Conservation (phyloP, 768 basidiomycete species). For the Phlebiopsis flavidoalba region DNA sequence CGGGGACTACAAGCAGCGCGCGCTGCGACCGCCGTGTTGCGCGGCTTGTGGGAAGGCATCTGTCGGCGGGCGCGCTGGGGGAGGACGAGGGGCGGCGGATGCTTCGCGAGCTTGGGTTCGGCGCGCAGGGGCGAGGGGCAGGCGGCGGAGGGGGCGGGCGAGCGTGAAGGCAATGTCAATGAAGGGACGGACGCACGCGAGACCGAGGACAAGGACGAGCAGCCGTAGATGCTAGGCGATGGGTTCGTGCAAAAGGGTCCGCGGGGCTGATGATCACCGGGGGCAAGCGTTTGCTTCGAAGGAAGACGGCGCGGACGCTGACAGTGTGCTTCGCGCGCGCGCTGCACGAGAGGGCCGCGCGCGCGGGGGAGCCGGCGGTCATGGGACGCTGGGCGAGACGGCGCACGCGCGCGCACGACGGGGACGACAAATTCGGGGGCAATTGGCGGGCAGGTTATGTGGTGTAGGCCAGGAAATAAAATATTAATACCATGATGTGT, state of each 20-base stretch:
- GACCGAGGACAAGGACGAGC: not conserved
- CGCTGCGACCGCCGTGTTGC: slow-evolving; percentile 39
- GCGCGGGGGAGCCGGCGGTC: slow-evolving; percentile 1
- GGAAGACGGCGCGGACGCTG: not conserved
- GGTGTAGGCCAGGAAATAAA: no score
- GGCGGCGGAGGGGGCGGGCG: not conserved
- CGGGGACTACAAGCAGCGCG: slow-evolving; percentile 41
- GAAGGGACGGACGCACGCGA: not conserved
- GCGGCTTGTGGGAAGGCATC: slow-evolving; percentile 26
- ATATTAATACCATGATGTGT: not conserved
- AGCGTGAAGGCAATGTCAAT: not conserved
- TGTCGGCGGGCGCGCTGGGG: slow-evolving; percentile 23
- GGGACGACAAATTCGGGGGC: not conserved
- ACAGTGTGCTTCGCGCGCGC: not conserved
- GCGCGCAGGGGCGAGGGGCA: not conserved
- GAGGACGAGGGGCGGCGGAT: slow-evolving; percentile 22
- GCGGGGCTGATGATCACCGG: slow-evolving; percentile 5
- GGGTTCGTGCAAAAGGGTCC: not conserved
- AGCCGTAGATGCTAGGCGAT: not conserved
- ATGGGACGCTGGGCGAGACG: slow-evolving; percentile 5
- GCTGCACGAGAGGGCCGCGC: not conserved
- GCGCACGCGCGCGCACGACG: not conserved
- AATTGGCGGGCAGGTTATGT: not conserved
- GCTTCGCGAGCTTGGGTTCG: slow-evolving; percentile 27
- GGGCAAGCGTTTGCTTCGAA: not conserved